Evolutionary conservation across 164 flowering plant genomes (phyloP).

Genomic region (Annona cherimola): DNA sequence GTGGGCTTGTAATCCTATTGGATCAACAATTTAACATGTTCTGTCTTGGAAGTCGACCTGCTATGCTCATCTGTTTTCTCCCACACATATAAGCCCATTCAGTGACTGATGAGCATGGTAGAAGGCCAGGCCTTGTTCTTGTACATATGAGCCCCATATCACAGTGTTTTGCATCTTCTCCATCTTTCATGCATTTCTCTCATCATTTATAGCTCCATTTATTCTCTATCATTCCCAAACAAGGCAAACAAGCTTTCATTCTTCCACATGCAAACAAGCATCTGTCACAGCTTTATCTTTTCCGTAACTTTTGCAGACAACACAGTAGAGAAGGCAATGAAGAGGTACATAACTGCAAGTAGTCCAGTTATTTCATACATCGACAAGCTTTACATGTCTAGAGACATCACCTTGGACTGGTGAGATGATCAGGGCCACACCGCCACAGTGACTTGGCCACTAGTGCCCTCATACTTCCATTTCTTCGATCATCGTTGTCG

Average conservation of each 20-base stretch:
- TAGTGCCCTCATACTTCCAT: background rate
- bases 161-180: background rate
- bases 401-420: conserved; percentile 81
- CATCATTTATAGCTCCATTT: background rate
- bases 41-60: background rate
- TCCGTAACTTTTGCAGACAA: conserved; percentile 43
- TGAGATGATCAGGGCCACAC: conserved; percentile 20
- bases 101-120: background rate
- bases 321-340: conserved; percentile 77
- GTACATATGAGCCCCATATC: background rate
- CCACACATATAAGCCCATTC: background rate
- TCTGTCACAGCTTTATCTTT: background rate
- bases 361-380: conserved; percentile 58
- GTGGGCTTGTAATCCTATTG: background rate
- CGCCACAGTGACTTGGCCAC: background rate
- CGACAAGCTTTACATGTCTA: conserved; percentile 56
- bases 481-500: background rate
- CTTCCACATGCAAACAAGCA: background rate
- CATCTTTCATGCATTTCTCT: background rate
- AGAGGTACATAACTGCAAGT: conserved; percentile 68
- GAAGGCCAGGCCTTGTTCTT: too few species aligned
- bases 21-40: background rate
- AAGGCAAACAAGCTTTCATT: background rate
- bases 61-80: background rate
- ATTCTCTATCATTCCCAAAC: background rate